These are phyloP conservation scores for Arthromyces matolae DNA, from an alignment of 768 basidiomycete genomes.

Conservation along the genomic window DNA sequence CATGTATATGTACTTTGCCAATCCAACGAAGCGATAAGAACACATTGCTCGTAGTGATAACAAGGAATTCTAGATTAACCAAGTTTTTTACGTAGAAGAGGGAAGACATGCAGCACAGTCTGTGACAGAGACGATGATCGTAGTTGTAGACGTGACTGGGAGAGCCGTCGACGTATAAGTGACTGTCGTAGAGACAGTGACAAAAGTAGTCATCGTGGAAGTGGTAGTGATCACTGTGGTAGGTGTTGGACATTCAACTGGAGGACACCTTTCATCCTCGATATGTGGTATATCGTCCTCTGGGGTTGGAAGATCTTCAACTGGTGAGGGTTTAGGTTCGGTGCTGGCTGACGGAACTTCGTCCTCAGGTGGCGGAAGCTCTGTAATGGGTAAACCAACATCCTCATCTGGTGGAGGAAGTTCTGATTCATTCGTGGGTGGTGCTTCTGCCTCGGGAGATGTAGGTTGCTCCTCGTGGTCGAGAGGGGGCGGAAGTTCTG, in stretches of 20 bases:
- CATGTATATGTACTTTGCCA: no score
- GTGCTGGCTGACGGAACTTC: neutral
- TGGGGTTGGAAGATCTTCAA: neutral
- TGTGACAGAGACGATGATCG: neutral
- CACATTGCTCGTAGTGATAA: no score
- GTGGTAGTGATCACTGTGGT: neutral
- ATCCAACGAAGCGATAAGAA: no score
- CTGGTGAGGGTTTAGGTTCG: neutral
- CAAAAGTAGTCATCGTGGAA: neutral
- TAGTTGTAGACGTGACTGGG: neutral
- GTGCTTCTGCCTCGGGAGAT: neutral
- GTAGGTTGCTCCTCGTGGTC: neutral
- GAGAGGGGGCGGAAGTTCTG: neutral
- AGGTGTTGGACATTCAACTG: neutral
- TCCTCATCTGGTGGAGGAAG: neutral
- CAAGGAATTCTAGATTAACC: no score
- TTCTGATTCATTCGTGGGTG: neutral
- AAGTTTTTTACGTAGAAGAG: neutral
- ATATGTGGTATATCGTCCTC: neutral
- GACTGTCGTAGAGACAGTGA: neutral
- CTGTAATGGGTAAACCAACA: neutral
- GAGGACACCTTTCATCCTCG: no score
- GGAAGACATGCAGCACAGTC: neutral
- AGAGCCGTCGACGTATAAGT: neutral
- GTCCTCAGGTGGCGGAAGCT: conserved; percentile 1